These are phyloP conservation scores for Solanum ahanhuiri DNA, from an alignment of 257 asterid genomes.

Conservation along the genomic window DNA sequence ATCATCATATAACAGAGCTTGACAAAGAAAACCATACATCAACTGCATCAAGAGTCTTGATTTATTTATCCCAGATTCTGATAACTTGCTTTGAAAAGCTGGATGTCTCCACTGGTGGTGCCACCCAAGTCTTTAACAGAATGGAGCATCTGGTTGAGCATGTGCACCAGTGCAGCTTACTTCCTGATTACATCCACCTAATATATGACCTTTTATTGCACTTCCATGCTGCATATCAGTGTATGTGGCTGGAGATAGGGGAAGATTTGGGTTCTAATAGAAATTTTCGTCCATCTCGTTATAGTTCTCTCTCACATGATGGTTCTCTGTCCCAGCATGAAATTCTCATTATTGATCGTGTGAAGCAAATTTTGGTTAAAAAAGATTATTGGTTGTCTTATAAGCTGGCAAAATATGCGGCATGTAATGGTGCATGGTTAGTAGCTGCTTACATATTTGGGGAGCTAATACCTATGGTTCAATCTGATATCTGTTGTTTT, in stretches of 20 bases:
- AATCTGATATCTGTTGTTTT: constrained; percentile 34
- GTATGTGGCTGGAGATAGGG: constrained; percentile 16
- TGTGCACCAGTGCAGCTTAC: constrained; percentile 19
- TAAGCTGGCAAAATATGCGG: constrained; percentile 67
- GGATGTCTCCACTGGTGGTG: constrained; percentile 22
- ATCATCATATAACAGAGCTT: constrained; percentile 12
- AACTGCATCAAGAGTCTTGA: constrained; percentile 25
- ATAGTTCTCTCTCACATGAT: constrained; percentile 11
- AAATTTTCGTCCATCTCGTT: constrained; percentile 2
- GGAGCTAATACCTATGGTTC: constrained; percentile 33
- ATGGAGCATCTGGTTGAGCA: constrained; percentile 45
- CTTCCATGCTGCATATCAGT: constrained; percentile 15
- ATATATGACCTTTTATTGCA: constrained; percentile 43
- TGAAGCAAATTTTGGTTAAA: constrained; percentile 30
- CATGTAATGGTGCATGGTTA: constrained; percentile 77
- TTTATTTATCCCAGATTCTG: constrained; percentile 35
- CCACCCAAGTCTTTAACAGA: constrained; percentile 22
- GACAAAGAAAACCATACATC: constrained; percentile 6
- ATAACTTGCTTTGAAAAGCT: constrained; percentile 41
- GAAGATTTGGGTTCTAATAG: constrained; percentile 12
- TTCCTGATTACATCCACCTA: constrained; percentile 26
- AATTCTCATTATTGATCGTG: constrained; percentile 29
- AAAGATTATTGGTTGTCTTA: constrained; percentile 53
- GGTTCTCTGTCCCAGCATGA: constrained; percentile 30
- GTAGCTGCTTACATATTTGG: constrained; percentile 62